These are phyloP conservation scores for Penicillium longicatenatum DNA, from an alignment of 495 filamentous ascomycete species.

Conservation along the genomic window DNA sequence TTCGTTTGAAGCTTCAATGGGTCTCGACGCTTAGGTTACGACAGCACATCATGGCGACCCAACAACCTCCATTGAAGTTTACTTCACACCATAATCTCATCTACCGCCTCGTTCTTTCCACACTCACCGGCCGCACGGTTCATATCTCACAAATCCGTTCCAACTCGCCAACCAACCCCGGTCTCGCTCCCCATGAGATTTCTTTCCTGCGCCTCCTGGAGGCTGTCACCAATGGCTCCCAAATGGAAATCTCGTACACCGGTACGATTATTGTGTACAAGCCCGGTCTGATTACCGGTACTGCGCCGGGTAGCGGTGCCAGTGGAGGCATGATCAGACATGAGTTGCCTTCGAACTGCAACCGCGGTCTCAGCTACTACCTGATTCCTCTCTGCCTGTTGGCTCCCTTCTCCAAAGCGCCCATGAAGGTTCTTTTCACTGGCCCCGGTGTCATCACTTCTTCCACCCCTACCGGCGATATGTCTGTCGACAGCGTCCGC, in stretches of 20 bases:
- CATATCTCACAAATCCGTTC: slow-evolving; percentile 93
- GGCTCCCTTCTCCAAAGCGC: slow-evolving; percentile 88
- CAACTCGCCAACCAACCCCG: slow-evolving; percentile 78
- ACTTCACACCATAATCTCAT: slow-evolving; percentile 80
- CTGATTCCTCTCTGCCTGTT: slow-evolving; percentile 85
- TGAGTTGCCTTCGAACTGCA: slow-evolving; percentile 71
- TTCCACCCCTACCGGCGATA: slow-evolving; percentile 76
- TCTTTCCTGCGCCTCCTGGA: slow-evolving; percentile 95
- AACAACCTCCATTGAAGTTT: slow-evolving; percentile 62
- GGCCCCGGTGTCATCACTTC: slow-evolving; percentile 94
- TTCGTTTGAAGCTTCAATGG: slow-evolving; percentile 20
- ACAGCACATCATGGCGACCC: slow-evolving; percentile 42
- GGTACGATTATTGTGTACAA: slow-evolving; percentile 90
- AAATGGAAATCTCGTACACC: slow-evolving; percentile 92
- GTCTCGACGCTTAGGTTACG: slow-evolving; percentile 16
- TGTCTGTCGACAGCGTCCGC: slow-evolving; percentile 88
- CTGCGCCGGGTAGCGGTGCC: slow-evolving; percentile 64
- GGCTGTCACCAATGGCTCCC: slow-evolving; percentile 90
- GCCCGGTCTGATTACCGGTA: slow-evolving; percentile 88
- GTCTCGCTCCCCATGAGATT: slow-evolving; percentile 88
- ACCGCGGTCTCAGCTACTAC: slow-evolving; percentile 87
- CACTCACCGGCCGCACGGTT: slow-evolving; percentile 84
- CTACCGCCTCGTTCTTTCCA: slow-evolving; percentile 84
- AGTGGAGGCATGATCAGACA: slow-evolving; percentile 74
- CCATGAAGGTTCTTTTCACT: slow-evolving; percentile 83